These are phyloP conservation scores for Terfezia claveryi DNA, from an alignment of 495 filamentous ascomycete species.

Conservation along the genomic window DNA sequence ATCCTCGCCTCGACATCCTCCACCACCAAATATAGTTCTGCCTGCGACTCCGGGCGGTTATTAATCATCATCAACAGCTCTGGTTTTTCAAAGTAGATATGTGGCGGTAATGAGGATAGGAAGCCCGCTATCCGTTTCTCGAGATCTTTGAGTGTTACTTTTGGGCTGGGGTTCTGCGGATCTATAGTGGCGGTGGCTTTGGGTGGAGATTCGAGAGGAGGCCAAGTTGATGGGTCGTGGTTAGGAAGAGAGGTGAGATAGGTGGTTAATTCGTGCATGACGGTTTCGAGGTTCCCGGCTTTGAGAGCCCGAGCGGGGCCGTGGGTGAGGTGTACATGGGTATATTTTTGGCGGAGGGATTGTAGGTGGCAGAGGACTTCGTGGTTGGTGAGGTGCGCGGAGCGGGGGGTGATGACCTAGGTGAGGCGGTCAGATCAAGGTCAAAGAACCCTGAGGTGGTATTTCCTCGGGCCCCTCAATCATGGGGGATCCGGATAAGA, in stretches of 20 bases:
- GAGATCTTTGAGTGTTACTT: too few relatives aligned
- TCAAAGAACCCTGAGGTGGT: too few relatives aligned
- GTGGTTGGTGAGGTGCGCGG: conserved; percentile 39
- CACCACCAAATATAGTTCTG: conserved; percentile 26
- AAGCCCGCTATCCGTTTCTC: too few relatives aligned
- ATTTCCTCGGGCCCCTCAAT: too few relatives aligned
- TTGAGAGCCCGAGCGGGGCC: conserved; percentile 17
- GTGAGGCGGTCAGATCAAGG: neutral
- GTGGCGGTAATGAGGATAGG: too few relatives aligned
- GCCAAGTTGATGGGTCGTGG: too few relatives aligned
- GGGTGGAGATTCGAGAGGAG: too few relatives aligned
- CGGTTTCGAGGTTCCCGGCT: conserved; percentile 26
- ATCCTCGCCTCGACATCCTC: conserved; percentile 30
- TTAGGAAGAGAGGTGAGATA: neutral
- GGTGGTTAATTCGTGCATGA: conserved; percentile 23
- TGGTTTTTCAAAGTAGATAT: conserved; percentile 23
- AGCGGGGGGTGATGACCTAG: conserved; percentile 42
- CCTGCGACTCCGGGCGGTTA: conserved; percentile 24
- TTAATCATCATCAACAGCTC: conserved; percentile 46
- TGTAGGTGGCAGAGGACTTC: conserved; percentile 39
- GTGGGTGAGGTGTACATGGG: conserved; percentile 10
- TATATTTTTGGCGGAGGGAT: conserved; percentile 20
- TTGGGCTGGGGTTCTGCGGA: too few relatives aligned
- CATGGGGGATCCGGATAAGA: too few relatives aligned
- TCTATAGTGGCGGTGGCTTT: too few relatives aligned